These are phyloP conservation scores for Monilinia aucupariae DNA, from an alignment of 2,329 filamentous ascomycete genomes.

Conservation along the genomic window DNA sequence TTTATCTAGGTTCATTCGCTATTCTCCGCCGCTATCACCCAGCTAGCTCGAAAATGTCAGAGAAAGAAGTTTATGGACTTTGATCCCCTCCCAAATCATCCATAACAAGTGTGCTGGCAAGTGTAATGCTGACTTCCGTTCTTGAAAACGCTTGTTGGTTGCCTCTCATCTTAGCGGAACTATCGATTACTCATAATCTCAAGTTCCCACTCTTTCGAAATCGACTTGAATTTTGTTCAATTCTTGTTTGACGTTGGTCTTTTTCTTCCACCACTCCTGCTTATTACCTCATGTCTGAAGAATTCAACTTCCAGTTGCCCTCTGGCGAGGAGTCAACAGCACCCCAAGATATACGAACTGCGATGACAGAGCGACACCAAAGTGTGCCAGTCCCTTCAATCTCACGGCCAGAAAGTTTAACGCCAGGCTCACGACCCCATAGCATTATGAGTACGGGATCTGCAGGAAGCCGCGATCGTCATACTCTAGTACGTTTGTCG, in stretches of 20 bases:
- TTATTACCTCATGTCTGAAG: conserved; percentile 8
- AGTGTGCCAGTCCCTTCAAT: background rate
- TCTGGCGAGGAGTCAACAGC: background rate
- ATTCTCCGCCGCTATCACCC: background rate
- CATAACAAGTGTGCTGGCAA: conserved; percentile 11
- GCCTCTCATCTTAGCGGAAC: background rate
- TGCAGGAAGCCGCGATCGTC: conserved; percentile 16
- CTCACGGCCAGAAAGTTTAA: conserved; percentile 3
- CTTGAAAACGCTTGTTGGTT: background rate
- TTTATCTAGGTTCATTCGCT: background rate
- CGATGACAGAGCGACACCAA: conserved; percentile 19
- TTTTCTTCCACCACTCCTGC: background rate
- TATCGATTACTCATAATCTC: conserved; percentile 3
- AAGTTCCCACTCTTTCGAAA: background rate
- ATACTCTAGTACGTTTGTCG: conserved; percentile 19
- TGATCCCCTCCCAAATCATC: background rate
- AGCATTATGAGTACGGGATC: conserved; percentile 22
- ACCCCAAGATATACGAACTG: conserved; percentile 4
- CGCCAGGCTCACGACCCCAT: conserved; percentile 4
- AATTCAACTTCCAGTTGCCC: conserved; percentile 14
- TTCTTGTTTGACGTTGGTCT: background rate
- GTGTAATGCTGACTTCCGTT: conserved; percentile 7
- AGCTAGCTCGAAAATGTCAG: background rate
- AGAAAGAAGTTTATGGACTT: background rate
- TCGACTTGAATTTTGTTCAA: background rate